Evolutionary conservation across 768 basidiomycete species (phyloP).

Genomic region (Kwoniella pini): DNA sequence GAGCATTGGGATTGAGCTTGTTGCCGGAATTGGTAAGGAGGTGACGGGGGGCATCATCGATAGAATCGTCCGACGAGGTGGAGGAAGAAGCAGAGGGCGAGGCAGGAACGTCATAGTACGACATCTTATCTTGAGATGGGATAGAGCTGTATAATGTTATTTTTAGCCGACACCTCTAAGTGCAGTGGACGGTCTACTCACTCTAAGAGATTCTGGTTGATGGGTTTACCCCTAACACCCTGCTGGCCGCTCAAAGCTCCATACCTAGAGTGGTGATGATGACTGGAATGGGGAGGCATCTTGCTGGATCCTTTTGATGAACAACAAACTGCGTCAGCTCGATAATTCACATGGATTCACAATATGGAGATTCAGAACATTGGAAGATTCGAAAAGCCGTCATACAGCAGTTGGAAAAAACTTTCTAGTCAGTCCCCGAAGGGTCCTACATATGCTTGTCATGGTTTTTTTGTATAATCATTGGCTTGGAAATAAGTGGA

Average conservation of each 20-base stretch:
- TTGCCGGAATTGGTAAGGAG: constrained; percentile 46
- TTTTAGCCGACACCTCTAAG: no score
- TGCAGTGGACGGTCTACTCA: constrained; percentile 1
- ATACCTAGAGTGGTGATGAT: constrained; percentile 10
- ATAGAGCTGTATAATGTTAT: constrained; percentile 26
- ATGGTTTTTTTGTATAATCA: constrained; percentile 46
- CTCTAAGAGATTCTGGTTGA: constrained; percentile 15
- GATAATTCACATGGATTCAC: not conserved
- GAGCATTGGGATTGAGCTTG: constrained; percentile 43
- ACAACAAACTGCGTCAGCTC: not conserved
- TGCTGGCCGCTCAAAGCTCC: not conserved
- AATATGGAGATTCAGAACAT: not conserved
- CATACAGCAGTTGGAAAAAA: constrained; percentile 43
- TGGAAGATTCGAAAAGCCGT: constrained; percentile 17
- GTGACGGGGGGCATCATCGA: constrained; percentile 12
- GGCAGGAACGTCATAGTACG: constrained; percentile 37
- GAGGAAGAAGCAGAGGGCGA: constrained; percentile 25
- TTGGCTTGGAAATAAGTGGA: constrained; percentile 17
- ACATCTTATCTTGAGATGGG: constrained; percentile 41
- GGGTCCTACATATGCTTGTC: constrained; percentile 55
- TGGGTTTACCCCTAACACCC: not conserved
- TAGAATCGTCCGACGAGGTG: constrained; percentile 8
- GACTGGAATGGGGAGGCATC: constrained; percentile 9
- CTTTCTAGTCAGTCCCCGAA: constrained; percentile 45
- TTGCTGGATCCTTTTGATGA: not conserved